Conservation (phyloP, 1,139 yeast species). For the Trichomonascaceae sp. region DNA sequence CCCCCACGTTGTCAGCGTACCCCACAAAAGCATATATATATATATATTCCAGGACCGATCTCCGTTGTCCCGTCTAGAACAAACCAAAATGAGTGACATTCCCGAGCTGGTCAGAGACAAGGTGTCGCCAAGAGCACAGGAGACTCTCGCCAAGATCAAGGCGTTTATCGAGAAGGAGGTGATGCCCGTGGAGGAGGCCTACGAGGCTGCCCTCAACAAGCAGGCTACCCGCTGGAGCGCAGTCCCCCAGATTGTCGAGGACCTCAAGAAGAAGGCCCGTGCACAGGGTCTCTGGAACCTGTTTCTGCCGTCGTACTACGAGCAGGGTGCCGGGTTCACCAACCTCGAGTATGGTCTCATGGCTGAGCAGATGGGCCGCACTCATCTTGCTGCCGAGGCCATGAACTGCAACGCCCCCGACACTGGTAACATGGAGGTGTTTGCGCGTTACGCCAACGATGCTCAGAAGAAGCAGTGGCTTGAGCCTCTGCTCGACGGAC, state of each 20-base stretch:
- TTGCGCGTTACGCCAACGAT: slow-evolving; percentile 45
- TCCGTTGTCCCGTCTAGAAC: no score
- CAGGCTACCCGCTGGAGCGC: slow-evolving; percentile 36
- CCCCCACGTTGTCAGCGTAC: no score
- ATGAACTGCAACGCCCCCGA: slow-evolving; percentile 59
- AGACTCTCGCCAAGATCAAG: slow-evolving; percentile 36
- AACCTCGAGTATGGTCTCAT: slow-evolving; percentile 58
- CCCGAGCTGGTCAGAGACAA: slow-evolving; percentile 29
- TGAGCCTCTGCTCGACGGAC: slow-evolving; percentile 43
- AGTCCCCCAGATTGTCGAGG: slow-evolving; percentile 40
- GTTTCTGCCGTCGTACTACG: slow-evolving; percentile 43
- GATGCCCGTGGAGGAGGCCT: slow-evolving; percentile 42
- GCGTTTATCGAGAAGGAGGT: slow-evolving; percentile 49
- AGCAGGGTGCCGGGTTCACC: slow-evolving; percentile 52
- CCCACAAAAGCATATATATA: no score
- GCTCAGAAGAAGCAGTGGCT: slow-evolving; percentile 44
- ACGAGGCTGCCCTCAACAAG: slow-evolving; percentile 31
- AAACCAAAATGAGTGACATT: slow-evolving; percentile 20
- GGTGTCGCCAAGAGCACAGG: slow-evolving; percentile 39
- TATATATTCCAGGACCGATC: no score
- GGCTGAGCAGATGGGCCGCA: slow-evolving; percentile 56
- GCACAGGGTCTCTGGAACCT: slow-evolving; percentile 52
- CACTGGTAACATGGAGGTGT: slow-evolving; percentile 64
- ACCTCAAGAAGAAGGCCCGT: slow-evolving; percentile 42
- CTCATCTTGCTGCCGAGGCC: slow-evolving; percentile 46